Conservation (phyloP, 441 rosid genomes). For the Biscutella auriculata region DNA sequence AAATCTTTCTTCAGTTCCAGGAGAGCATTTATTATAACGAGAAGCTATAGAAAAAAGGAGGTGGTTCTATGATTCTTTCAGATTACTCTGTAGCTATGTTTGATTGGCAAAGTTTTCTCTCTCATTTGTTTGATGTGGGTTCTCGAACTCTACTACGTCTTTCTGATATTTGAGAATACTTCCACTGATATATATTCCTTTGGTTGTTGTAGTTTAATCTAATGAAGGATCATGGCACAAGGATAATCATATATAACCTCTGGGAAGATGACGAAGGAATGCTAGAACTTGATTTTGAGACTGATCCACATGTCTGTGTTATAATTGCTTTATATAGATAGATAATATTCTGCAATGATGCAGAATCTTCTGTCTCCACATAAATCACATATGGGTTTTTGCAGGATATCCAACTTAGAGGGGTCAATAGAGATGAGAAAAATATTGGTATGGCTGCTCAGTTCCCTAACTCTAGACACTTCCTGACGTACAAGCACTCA, state of each 20-base stretch:
- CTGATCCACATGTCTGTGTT: conserved; percentile 46
- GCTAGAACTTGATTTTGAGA: conserved; percentile 72
- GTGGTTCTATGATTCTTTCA: background rate
- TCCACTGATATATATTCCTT: background rate
- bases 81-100: background rate
- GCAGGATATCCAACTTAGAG: conserved; percentile 81
- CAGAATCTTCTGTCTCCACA: background rate
- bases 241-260: conserved; percentile 73
- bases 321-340: background rate
- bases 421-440: conserved; percentile 61
- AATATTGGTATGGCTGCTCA: conserved; percentile 47
- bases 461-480: conserved; percentile 53
- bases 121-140: background rate
- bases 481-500: conserved; percentile 61
- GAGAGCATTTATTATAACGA: no score
- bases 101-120: background rate
- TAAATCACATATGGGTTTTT: background rate
- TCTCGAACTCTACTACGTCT: background rate
- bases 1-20: background rate
- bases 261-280: conserved; percentile 90
- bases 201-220: conserved; percentile 30
- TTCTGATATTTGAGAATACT: background rate
- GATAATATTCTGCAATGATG: background rate
- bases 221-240: conserved; percentile 68
- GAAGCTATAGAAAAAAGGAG: background rate